A percentile compares a stretch with the other conserved stretches of the same genome.
These are phyloP conservation scores for Myxozyma neglecta DNA, from an alignment of 805 yeast genomes.

Conservation along the genomic window DNA sequence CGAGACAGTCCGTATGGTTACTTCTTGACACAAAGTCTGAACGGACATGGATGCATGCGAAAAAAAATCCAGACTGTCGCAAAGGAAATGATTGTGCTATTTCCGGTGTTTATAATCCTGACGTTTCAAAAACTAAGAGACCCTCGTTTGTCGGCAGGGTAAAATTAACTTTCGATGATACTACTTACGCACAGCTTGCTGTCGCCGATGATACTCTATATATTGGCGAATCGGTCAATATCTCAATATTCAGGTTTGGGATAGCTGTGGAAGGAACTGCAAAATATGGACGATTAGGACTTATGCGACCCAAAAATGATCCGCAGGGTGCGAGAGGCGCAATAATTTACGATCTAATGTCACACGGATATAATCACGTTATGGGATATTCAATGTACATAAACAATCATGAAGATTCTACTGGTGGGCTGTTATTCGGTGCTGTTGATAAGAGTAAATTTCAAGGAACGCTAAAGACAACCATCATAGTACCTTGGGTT, in stretches of 20 bases:
- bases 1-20: constrained; percentile 52
- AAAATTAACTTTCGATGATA: constrained; percentile 47
- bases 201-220: constrained; percentile 58
- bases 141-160: constrained; percentile 32
- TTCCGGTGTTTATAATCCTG: constrained; percentile 7
- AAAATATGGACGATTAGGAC: constrained; percentile 20
- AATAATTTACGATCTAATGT: background rate
- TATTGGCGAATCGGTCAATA: background rate
- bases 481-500: constrained; percentile 1
- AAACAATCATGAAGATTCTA: constrained; percentile 37
- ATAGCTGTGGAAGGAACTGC: constrained; percentile 10
- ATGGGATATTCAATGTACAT: constrained; percentile 50
- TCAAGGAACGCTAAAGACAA: constrained; percentile 39
- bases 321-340: background rate
- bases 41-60: constrained; percentile 59
- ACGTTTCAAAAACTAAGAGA: background rate
- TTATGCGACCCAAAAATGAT: background rate
- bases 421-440: constrained; percentile 47
- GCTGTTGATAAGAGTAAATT: constrained; percentile 48
- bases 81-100: constrained; percentile 1
- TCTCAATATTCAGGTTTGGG: constrained; percentile 13
- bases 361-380: background rate
- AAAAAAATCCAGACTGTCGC: constrained; percentile 7
- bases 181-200: constrained; percentile 49
- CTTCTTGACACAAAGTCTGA: constrained; percentile 72